Base-by-base conservation (phyloP, 345 rosid genomes). In the Mangifera indica region DNA sequence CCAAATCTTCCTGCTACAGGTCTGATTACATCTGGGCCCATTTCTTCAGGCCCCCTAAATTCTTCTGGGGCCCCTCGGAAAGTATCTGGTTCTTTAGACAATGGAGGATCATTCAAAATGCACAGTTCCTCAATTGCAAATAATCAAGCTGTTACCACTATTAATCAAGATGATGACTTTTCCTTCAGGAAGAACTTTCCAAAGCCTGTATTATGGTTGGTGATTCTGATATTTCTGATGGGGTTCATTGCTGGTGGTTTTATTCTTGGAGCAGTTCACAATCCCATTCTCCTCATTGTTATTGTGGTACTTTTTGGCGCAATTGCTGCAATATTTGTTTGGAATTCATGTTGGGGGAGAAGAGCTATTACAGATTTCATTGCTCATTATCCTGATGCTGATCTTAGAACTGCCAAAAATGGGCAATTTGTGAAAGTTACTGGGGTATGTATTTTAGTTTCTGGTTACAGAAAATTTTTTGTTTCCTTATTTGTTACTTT, bases 381-480 rank as follows among this genome's bases (percentile, higher is more conserved):
- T 68, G 81, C 89, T 77, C 81, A 66, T 57, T 89, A 95, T 80
- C 91, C 98, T 29, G 94, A 95, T 82, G 86, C 91, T 67, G 99
- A 95, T 82, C 89, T 95, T 55, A 84, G 99, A 89, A 89, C 90
- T 79, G 98, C 99, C 6, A 87, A 87, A 80, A 92, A 86, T 70
- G 99, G 99, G 57, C 97, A 95, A 81, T 89, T 79, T 57, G 99
- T 95, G 78, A 95, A 95, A 85, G 84, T 95, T 79, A 88, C 99
- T 20, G 98, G 99, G 96, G 99, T 95, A 92, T 68, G 93, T 67
- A 32, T 42, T 59, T 51, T 63, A 48, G 25, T 44, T 48, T 20
- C 9, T 70, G 15, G 44, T 25, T 7, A 51, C 1, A 9, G 29
- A 51, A 60, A 2, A 10, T 21, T 21, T 48, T 34, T 32, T 70